Base-by-base conservation (phyloP, 495 filamentous ascomycete genomes). In the Talaromyces thailandensis region DNA sequence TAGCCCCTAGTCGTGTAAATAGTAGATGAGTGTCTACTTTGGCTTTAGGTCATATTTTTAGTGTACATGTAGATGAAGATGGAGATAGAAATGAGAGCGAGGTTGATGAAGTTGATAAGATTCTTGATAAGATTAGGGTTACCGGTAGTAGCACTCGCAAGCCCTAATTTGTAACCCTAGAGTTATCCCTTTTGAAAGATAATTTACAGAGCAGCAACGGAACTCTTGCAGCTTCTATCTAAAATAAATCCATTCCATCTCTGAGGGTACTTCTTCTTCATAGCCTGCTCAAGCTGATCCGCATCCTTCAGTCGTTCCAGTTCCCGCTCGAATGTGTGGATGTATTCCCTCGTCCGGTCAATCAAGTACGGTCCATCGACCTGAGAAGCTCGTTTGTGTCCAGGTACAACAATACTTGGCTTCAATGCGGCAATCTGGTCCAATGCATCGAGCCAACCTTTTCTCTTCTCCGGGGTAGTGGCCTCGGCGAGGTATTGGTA, bases 401-500 rank as follows among this genome's bases (percentile, higher is more conserved):
- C 62, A 23, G 62, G 40, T 6, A 65, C 64, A n/a, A 65, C 64
- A 51, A 63, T 62, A 52, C 56, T 28, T 11, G 65, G 60, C 9
- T 69, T 58, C 43, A 71, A 63, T 7, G 71, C 64, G 24, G 69
- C 68, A 12, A 79, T 65, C 59, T 71, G 71, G 29, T 73, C 67
- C 9, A 78, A 61, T 0, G 71, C 64, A 6, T 48, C 28, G 25
- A 77, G 64, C 76, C 75, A 78, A 12, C 68, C 68, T 28, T 64
- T 60, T 5, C 69, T 59, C 62, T 71, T 67, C 2, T 64, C 60
- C 12, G 62, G 60, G 1, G 67, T 70, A 8, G 65, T 66, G 1
- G 70, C 65, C 48, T 79, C 73, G 4, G 56, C 66, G 24, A 79
- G 62, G 48, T 67, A 73, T 60, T 71, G 68, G 58, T 77, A 70